These are phyloP conservation scores for Aspergillus neoniger DNA, from an alignment of 2,329 filamentous ascomycete species.

Conservation along the genomic window DNA sequence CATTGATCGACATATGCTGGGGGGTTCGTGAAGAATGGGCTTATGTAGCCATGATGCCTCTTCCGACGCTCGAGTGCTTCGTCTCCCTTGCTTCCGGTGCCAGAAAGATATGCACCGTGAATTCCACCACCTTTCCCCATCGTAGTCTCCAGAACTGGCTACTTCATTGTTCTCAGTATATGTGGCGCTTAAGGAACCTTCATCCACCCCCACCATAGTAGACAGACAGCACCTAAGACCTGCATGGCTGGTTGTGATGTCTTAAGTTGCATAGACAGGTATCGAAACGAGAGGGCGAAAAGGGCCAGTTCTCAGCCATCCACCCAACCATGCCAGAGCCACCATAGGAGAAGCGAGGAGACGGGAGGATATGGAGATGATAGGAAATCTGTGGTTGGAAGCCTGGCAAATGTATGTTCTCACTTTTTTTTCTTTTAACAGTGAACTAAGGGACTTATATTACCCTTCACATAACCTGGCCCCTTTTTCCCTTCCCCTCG, in stretches of 20 bases:
- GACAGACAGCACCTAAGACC: background rate
- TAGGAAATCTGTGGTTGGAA: background rate
- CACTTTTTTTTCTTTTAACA: background rate
- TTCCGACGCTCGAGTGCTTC: background rate
- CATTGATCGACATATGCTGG: background rate
- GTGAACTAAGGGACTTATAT: background rate
- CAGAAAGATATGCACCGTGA: background rate
- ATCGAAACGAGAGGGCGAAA: background rate
- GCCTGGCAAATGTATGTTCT: background rate
- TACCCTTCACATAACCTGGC: background rate
- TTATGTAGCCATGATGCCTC: background rate
- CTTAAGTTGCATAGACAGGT: background rate
- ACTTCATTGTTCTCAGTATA: background rate
- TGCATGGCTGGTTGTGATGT: background rate
- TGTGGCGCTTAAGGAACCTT: background rate
- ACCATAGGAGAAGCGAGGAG: background rate
- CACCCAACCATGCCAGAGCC: background rate
- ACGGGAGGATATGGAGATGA: background rate
- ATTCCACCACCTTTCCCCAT: background rate
- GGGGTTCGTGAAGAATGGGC: background rate
- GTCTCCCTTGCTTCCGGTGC: background rate
- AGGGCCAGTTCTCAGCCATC: background rate
- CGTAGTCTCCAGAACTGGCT: background rate
- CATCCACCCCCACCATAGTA: background rate
- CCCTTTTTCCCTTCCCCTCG: background rate